Evolutionary conservation across 2,329 filamentous ascomycete genomes (phyloP), one percentile per base, ranked within the genome.

Genomic region (Trichophyton schoenleinii): DNA sequence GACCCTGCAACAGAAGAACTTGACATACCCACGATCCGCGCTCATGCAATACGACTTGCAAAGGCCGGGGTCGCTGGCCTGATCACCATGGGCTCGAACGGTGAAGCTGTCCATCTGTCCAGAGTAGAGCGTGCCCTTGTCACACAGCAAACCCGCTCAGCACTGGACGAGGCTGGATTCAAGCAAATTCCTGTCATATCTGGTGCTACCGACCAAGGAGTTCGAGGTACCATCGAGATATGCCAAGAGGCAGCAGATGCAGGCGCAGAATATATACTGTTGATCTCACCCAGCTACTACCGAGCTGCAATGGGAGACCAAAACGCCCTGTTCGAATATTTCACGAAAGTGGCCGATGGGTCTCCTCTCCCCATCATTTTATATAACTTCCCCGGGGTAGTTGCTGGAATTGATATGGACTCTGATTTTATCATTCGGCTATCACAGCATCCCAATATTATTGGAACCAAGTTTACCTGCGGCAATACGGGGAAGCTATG

Each of bases 391-490:
- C 90, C 90, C 0, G 90, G 89, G 58, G 90, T 89, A 58, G 90
- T 94, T 5, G 82, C 88, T 4, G 90, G 90, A 58, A 87, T 95
- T 70, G 90, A 95, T 73, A 87, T 95, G 83, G 89, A 94, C 79
- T 91, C 87, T 62, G 90, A 95, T 72, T 81, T 92, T 63, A 83
- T 95, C 69, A 89, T 94, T 77, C 82, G 81, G 71, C 82, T 95
- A 42, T 87, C 87, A 46, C 77, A 85, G 71, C 89, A 95, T 75
- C 84, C 85, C 66, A 95, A 95, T 75, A 89, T 95, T 69, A 78
- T 91, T 64, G 90, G 90, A 65, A 91, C 89, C 60, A 95, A 95
- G 74, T 95, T 95, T 79, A 95, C 90, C 46, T 95, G 89, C 72
- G 90, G 88, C 66, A 94, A 89, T 79, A 94, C 89, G 0, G 90